Conservation (phyloP, 768 basidiomycete genomes). For the Chlorophyllum brunneum region DNA sequence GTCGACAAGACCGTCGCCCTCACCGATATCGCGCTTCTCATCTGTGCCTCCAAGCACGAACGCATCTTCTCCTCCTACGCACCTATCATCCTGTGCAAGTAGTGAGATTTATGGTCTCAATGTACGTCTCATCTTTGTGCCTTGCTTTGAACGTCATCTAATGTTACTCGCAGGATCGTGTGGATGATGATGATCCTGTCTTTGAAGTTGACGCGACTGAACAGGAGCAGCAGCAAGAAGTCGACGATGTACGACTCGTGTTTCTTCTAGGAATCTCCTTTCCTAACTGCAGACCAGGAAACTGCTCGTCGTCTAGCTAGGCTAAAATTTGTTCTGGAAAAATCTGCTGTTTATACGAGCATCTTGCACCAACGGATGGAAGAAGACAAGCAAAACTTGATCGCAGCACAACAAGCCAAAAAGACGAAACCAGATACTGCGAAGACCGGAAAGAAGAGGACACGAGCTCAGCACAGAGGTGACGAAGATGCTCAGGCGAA, state of each 20-base stretch:
- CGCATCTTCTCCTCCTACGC: conserved; percentile 21
- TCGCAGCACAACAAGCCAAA: conserved; percentile 21
- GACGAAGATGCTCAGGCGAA: background rate
- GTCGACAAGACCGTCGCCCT: conserved; percentile 18
- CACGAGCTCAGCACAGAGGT: background rate
- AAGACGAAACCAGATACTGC: conserved; percentile 20
- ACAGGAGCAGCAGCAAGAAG: background rate
- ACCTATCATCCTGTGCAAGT: conserved; percentile 22
- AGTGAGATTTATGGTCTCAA: conserved; percentile 19
- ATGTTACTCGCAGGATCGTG: background rate
- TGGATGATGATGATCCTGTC: background rate
- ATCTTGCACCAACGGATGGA: conserved; percentile 77
- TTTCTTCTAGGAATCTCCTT: background rate
- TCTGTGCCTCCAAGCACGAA: conserved; percentile 19
- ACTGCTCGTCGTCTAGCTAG: conserved; percentile 44
- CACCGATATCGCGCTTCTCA: conserved; percentile 14
- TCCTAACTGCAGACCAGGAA: conserved; percentile 32
- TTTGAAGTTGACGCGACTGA: background rate
- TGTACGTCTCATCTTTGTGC: background rate
- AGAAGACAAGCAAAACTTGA: conserved; percentile 36
- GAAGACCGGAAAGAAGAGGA: conserved; percentile 20
- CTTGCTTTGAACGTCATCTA: background rate
- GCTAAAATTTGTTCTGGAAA: conserved; percentile 67
- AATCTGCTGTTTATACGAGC: conserved; percentile 71
- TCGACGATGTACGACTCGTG: conserved; percentile 15